Evolutionary conservation across 257 asterid genomes (phyloP), one percentile per base, ranked within the genome.

Genomic region (Lycium ferocissimum): DNA sequence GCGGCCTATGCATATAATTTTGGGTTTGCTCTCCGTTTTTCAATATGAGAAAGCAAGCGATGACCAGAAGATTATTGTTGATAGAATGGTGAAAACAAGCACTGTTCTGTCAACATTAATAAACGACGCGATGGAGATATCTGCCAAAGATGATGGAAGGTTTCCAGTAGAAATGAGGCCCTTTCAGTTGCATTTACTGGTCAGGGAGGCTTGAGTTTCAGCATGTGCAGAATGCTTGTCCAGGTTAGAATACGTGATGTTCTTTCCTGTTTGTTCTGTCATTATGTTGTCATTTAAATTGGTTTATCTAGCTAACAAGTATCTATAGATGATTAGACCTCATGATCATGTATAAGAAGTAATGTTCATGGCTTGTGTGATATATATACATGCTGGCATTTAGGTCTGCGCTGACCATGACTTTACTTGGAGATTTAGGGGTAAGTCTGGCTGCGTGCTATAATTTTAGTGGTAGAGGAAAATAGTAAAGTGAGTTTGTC

Each of bases 161-260:
- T 88, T 88, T 81, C 88, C 86, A 14, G 84, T 90, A 76, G 91
- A 90, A 75, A 66, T 85, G 66, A 85, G 62, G 79, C 89, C 85
- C 53, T 88, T 90, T 81, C 79, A 85, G 82, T 58, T 90, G 59
- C 88, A 90, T 72, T 84, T 87, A 33, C 82, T 86, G 84, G 85
- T 83, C 72, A 85, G 81, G 71, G 88, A 86, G 90, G 89, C 80
- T 82, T 88, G 85, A 90, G 92, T 86, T 88, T 85, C 85, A 90
- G 79, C 84, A 90, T 88, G 91, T 90, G 91, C 87, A 88, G 84
- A 76, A 90, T 85, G 81, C 90, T 90, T 37, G 87, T 88, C 66
- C 89, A 86, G 92, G 91, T 90, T 49, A 83, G 88, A 59, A 69
- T 22, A 47, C 81, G 53, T 56, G 40, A 47, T 67, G 75, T 49